Conservation (phyloP, 495 filamentous ascomycete genomes). For the Alectoria sarmentosa region DNA sequence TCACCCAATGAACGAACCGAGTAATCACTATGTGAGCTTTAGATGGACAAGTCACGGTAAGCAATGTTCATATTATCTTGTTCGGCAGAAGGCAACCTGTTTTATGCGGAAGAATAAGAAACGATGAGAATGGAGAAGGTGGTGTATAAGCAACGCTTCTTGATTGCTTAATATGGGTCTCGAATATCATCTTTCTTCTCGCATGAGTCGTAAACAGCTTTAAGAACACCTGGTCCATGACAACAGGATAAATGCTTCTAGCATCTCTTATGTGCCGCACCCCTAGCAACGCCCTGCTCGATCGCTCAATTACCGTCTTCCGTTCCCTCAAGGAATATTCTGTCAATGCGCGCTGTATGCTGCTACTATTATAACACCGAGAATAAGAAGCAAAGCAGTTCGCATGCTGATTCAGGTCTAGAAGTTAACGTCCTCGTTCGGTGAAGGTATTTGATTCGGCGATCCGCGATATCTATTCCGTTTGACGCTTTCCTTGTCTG, state of each 20-base stretch:
- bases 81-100: not conserved
- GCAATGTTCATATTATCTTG: not conserved
- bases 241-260: not conserved
- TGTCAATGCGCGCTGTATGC: not conserved
- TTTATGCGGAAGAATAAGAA: not conserved
- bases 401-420: not conserved
- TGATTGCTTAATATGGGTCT: not conserved
- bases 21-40: too few relatives aligned
- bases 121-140: not conserved
- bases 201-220: not conserved
- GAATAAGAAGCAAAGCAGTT: not conserved
- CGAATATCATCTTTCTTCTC: not conserved
- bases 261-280: not conserved
- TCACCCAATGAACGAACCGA: too few relatives aligned
- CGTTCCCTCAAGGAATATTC: not conserved
- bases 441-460: conserved; percentile 37
- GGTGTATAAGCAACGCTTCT: not conserved
- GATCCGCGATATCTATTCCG: conserved; percentile 41
- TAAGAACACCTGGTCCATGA: not conserved
- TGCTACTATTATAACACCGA: not conserved
- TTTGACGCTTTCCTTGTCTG: conserved; percentile 36
- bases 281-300: not conserved
- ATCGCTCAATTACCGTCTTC: not conserved
- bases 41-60: too few relatives aligned
- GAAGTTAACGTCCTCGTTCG: conserved; percentile 15